Percentiles rank a stretch among this genome's conserved stretches.
Evolutionary conservation across 345 rosid species (phyloP).

Genomic region (Rhizophora mangle): DNA sequence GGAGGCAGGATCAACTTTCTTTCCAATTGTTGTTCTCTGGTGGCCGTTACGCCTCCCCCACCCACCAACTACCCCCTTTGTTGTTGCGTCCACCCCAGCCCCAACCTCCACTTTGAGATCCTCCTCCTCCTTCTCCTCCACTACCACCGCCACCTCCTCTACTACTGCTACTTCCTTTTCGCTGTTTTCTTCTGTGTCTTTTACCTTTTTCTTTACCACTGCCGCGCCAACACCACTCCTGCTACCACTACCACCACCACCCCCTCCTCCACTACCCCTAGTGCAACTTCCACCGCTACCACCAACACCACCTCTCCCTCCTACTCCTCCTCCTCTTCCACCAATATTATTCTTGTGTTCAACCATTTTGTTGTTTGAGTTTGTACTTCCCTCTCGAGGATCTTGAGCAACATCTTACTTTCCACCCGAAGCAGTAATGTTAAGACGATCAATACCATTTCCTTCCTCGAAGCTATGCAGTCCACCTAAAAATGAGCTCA

Average conservation of each 20-base stretch:
- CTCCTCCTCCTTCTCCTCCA: slow-evolving; percentile 15
- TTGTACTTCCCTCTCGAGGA: slow-evolving; percentile 17
- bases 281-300: slow-evolving; percentile 8
- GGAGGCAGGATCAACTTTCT: neutral
- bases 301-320: neutral
- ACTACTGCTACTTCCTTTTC: slow-evolving; percentile 16
- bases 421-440: slow-evolving; percentile 14
- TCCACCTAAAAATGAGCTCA: slow-evolving; percentile 37
- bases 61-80: slow-evolving; percentile 39
- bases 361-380: slow-evolving; percentile 15
- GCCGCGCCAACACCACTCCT: neutral
- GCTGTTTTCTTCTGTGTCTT: neutral
- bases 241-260: neutral
- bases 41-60: slow-evolving; percentile 53
- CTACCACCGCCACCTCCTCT: slow-evolving; percentile 18
- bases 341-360: neutral
- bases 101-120: slow-evolving; percentile 6
- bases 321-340: slow-evolving; percentile 1
- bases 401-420: slow-evolving; percentile 8
- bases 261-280: neutral
- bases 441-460: slow-evolving; percentile 16
- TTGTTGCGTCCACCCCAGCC: slow-evolving; percentile 29
- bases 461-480: slow-evolving; percentile 26
- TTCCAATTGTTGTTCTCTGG: slow-evolving; percentile 14
- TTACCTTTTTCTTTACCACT: neutral